Percentiles rank a stretch among this genome's conserved stretches.
These are phyloP conservation scores for Cardamine resedifolia DNA, from an alignment of 345 rosid species.

Conservation along the genomic window DNA sequence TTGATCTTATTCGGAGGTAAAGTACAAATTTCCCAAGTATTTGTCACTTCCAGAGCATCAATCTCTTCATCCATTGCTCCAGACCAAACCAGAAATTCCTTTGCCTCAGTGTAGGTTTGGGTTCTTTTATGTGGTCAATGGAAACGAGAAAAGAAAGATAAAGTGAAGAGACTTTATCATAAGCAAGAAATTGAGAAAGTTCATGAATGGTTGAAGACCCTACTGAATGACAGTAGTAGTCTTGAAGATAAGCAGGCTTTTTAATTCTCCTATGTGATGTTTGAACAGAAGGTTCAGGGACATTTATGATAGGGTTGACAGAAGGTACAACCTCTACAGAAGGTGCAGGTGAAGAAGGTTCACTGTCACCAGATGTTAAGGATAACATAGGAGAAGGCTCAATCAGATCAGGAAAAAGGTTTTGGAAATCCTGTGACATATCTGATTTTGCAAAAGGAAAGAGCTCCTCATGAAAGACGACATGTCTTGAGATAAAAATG, in stretches of 20 bases:
- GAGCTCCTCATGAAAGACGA: no score
- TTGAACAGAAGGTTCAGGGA: background rate
- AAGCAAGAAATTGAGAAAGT: background rate
- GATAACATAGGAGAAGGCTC: background rate
- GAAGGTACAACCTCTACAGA: background rate
- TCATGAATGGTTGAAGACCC: background rate
- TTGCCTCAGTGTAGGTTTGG: background rate
- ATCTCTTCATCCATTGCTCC: background rate
- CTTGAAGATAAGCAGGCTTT: background rate
- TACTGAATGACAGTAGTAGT: background rate
- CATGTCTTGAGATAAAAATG: no score
- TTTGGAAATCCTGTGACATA: no score
- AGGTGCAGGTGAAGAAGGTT: background rate
- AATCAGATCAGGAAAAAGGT: no score
- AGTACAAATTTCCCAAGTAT: background rate
- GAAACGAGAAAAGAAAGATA: background rate
- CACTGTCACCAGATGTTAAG: no score
- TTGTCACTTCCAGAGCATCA: background rate
- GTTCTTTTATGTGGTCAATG: background rate
- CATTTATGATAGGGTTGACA: background rate
- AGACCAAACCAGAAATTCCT: background rate
- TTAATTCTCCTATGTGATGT: background rate
- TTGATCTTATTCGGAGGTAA: rapidly evolving
- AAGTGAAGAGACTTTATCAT: background rate
- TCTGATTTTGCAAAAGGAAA: no score